Percentiles rank a stretch among this genome's conserved stretches.
Conservation (phyloP, 169 alveolate genomes). For the Plasmodium gaboni region DNA sequence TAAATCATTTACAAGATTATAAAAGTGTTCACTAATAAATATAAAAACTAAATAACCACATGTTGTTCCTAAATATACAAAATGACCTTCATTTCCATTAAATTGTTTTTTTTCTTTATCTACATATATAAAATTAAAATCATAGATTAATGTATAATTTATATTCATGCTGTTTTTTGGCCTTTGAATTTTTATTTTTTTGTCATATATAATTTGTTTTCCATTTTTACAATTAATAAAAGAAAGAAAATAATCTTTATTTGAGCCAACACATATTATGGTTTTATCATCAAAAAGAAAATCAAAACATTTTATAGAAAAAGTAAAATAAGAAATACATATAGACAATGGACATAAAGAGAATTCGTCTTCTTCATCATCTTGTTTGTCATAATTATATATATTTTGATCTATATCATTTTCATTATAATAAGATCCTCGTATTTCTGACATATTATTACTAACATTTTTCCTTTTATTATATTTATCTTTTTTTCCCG, state of each 20-base stretch:
- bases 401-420: slow-evolving; percentile 11
- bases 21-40: slow-evolving; percentile 53
- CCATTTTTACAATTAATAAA: slow-evolving; percentile 53
- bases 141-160: slow-evolving; percentile 24
- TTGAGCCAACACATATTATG: slow-evolving; percentile 54
- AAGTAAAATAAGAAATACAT: slow-evolving; percentile 36
- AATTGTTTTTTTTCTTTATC: slow-evolving; percentile 48
- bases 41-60: slow-evolving; percentile 61
- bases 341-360: slow-evolving; percentile 42
- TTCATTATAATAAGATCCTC: background rate
- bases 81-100: slow-evolving; percentile 56
- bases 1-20: slow-evolving; percentile 20
- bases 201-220: slow-evolving; percentile 36
- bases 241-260: slow-evolving; percentile 67
- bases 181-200: slow-evolving; percentile 47
- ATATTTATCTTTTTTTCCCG: too few relatives aligned
- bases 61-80: slow-evolving; percentile 48
- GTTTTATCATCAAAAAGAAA: slow-evolving; percentile 62
- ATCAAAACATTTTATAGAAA: slow-evolving; percentile 57
- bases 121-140: slow-evolving; percentile 43
- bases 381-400: slow-evolving; percentile 1
- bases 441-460: background rate
- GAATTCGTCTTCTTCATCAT: slow-evolving; percentile 37
- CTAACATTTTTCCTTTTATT: too few relatives aligned
- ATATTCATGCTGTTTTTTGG: background rate